A percentile compares a stretch with the other conserved stretches of the same genome.
phyloP scores from a whole-genome alignment of 176 grass and related monocot genomes.

The Aegilops sharonensis region DNA sequence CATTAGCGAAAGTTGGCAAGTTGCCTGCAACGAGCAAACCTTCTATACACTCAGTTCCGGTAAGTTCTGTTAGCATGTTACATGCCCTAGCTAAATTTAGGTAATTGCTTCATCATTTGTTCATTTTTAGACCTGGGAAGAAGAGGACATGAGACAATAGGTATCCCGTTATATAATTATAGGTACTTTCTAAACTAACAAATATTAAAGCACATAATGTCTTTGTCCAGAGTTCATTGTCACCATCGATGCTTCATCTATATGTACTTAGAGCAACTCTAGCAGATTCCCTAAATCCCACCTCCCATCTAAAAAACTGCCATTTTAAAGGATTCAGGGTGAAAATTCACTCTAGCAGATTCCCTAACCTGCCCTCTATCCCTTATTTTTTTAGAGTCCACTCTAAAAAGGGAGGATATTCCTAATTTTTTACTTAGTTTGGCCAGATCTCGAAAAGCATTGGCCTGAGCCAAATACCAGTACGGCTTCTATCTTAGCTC shows the following conservation, averaged over 20 bases:
- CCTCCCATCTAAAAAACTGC: background rate
- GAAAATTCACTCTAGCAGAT: too few species aligned
- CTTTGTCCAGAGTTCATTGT: slow-evolving; percentile 13
- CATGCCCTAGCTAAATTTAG: slow-evolving; percentile 19
- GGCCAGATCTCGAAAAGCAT: too few species aligned
- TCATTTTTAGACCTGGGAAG: slow-evolving; percentile 2
- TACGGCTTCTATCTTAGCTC: too few species aligned
- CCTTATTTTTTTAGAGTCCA: too few species aligned
- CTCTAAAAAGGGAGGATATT: too few species aligned
- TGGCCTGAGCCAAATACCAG: too few species aligned
- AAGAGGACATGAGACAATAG: background rate
- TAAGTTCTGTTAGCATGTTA: slow-evolving; percentile 47
- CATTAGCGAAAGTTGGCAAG: slow-evolving; percentile 61
- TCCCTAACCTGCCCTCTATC: too few species aligned
- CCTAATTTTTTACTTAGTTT: too few species aligned
- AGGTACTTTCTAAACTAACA: background rate
- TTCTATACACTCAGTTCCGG: slow-evolving; percentile 52
- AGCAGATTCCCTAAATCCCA: background rate
- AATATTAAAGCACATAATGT: slow-evolving; percentile 5
- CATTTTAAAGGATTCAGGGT: background rate
- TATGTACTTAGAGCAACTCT: slow-evolving; percentile 6
- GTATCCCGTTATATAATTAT: background rate
- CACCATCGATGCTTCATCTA: background rate
- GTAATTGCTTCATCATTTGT: slow-evolving; percentile 22
- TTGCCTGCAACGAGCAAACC: slow-evolving; percentile 49